Percentiles rank a stretch among this genome's conserved stretches.
These are phyloP conservation scores for Serendipita sp. DNA, from an alignment of 1,284 basidiomycete species.

Conservation along the genomic window DNA sequence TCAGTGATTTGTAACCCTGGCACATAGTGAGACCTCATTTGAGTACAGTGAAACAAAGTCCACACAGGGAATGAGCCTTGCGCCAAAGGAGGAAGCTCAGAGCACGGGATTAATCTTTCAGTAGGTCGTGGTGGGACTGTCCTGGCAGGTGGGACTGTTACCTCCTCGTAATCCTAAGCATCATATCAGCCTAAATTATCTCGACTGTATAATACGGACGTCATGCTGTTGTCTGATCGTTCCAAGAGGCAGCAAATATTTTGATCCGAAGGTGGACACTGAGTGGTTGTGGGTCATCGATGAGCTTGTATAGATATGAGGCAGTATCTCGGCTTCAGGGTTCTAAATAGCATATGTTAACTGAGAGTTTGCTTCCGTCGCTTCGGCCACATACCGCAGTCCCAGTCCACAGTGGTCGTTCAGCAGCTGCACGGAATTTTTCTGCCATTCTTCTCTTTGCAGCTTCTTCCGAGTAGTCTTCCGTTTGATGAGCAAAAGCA, in stretches of 20 bases:
- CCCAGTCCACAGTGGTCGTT: conserved; percentile 52
- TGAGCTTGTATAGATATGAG: conserved; percentile 79
- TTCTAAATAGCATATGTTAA: conserved; percentile 26
- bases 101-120: conserved; percentile 64
- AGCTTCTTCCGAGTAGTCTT: conserved; percentile 35
- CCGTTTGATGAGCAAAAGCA: conserved; percentile 8
- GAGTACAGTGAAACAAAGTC: background rate
- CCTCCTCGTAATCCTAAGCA: conserved; percentile 59
- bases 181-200: background rate
- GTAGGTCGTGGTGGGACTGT: conserved; percentile 58
- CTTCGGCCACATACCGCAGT: conserved; percentile 32
- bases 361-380: conserved; percentile 14
- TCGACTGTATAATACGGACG: conserved; percentile 26
- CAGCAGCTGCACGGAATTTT: conserved; percentile 46
- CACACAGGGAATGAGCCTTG: conserved; percentile 79
- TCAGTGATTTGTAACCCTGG: conserved; percentile 79
- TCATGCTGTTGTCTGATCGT: conserved; percentile 57
- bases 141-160: conserved; percentile 76
- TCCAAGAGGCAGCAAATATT: conserved; percentile 73
- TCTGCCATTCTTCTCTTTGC: conserved; percentile 55
- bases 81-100: conserved; percentile 66
- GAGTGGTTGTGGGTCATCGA: conserved; percentile 48
- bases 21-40: background rate
- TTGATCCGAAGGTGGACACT: conserved; percentile 56
- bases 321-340: conserved; percentile 52